phyloP scores from a whole-genome alignment of 306 rosid species.

The Cicer yamashitae region DNA sequence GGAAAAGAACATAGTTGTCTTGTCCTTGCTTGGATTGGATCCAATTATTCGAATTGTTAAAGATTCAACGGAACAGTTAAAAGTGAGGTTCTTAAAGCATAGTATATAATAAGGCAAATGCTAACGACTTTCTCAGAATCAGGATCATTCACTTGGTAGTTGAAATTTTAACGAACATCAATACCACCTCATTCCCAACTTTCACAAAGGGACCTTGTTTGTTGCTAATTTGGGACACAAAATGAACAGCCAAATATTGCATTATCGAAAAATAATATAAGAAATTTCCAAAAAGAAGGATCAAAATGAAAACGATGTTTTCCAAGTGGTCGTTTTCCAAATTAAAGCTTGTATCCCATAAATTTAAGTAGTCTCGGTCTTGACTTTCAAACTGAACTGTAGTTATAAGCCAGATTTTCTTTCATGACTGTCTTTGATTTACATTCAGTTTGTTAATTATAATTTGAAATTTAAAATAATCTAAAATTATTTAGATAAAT shows the following conservation, averaged over 20 bases:
- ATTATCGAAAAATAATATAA: constrained; percentile 41
- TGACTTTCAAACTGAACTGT: constrained; percentile 39
- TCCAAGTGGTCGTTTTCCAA: constrained; percentile 43
- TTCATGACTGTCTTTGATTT: neutral
- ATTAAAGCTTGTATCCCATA: constrained; percentile 38
- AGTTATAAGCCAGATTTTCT: neutral
- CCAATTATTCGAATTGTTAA: neutral
- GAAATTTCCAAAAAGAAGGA: constrained; percentile 49
- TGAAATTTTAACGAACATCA: neutral
- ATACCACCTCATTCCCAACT: neutral
- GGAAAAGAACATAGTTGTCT: no score
- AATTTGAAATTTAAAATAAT: no score
- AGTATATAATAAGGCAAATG: no score
- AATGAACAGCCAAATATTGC: constrained; percentile 13
- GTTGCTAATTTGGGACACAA: constrained; percentile 46
- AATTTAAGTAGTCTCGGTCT: constrained; percentile 26
- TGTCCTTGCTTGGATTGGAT: no score
- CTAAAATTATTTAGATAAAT: no score
- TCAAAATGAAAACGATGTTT: constrained; percentile 47
- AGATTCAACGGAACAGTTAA: constrained; percentile 8
- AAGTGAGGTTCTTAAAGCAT: no score
- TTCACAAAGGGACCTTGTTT: constrained; percentile 44
- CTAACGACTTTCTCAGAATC: neutral
- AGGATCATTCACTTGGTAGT: constrained; percentile 5
- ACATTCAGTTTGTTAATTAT: no score